Base-by-base conservation (phyloP, 2,329 filamentous ascomycete genomes). In the Fusarium ambrosium region DNA sequence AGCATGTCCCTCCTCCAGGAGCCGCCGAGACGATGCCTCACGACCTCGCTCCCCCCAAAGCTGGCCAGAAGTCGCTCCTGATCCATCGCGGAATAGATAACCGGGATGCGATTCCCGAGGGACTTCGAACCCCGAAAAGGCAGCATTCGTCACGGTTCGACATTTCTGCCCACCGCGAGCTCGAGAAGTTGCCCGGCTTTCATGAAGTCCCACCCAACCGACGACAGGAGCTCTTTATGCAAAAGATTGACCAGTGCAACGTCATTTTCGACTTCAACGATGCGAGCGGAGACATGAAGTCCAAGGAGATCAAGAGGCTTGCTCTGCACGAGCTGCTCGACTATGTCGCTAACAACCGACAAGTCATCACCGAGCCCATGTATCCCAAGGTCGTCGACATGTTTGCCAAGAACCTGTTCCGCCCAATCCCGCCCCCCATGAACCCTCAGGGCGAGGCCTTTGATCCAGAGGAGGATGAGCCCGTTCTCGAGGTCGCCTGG, bases 231-330 rank as follows among this genome's bases (percentile, higher is more conserved):
- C 90, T 99, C 20, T 99, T 99, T 85, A 98, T 99, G 95, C 95
- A 98, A 82, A 99, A 99, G 89, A 97, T 99, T 78, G 97, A 98
- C 80, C 97, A 99, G 84, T 99, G 97, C 88, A 99, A 99, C 82
- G 97, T 99, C 87, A 99, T 99, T 80, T 99, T 99, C 82, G 97
- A 99, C 86, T 99, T 99, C 87, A 99, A 98, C 82, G 97, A 99
- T 84, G 95, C 96, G 59, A 97, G 94, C 76, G 95, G 93, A 77
- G 97, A 99, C 82, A 98, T 99, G 95, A 99, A 99, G 85, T 98
- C 96, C 58, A 99, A 99, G 87, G 97, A 99, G 85, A 98, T 99
- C 89, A 99, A 99, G 88, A 91, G 97, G 80, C 87, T 99, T 77
- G 97, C 97, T 48, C 89, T 99, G 53, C 97, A 99, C 82, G 97